Base-by-base conservation (phyloP, 257 asterid species). In the Osmanthus fragrans region DNA sequence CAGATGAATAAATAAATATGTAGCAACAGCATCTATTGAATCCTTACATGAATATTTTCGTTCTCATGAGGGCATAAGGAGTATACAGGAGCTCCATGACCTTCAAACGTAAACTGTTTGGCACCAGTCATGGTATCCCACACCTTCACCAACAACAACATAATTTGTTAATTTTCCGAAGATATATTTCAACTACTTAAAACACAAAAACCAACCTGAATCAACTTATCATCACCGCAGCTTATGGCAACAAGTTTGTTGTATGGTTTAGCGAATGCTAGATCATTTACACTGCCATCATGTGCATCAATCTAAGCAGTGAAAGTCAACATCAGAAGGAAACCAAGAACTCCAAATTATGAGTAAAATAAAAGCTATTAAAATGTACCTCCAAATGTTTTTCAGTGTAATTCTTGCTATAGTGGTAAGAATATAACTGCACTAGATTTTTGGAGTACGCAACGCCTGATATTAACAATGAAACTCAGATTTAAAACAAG, bases 201-300 rank as follows among this genome's bases (percentile, higher is more conserved):
- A 39, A 9, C 40, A 45, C 18, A 73, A 63, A 42, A 58, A 66
- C 76, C 29, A 70, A 92, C 97, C 90, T 87, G 79, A 80, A 92
- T 86, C 83, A 88, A 80, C 81, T 86, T 89, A 88, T 92, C 96
- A 75, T 92, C 92, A 7, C 97, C 97, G 83, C 97, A 90, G 76
- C 95, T 89, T 84, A 92, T 79, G 78, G 87, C 66, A 30, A 89
- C 73, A 72, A 86, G 85, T 77, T 82, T 81, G 70, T 83, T 85
- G 45, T 81, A 1, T 45, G 86, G 89, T 65, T 84, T 85, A 36
- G 91, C 76, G 82, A 92, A 92, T 39, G 90, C 95, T 30, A 92
- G 80, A 82, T 92, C 97, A 81, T 91, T 88, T 45, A 90, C 95
- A 67, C 90, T 75, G 67, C 96, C 95, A 66, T 60, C 71, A 82